These are phyloP conservation scores for Metschnikowia drakensbergensis DNA, from an alignment of 805 yeast genomes.

Conservation along the genomic window DNA sequence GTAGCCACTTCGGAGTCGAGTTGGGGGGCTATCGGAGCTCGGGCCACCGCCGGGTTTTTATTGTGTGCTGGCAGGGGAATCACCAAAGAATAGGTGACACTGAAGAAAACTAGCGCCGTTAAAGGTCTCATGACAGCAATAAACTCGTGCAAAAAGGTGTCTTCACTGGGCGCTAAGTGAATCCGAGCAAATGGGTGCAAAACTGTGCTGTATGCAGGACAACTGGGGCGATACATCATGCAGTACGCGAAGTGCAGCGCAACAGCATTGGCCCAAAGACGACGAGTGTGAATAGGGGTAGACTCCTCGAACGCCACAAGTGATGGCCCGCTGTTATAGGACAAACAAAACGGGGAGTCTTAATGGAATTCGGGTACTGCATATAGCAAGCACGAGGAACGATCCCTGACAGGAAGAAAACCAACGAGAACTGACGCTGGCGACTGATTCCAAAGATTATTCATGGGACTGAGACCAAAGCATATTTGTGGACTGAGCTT, in stretches of 20 bases:
- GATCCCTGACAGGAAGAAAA: too few relatives aligned
- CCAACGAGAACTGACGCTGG: too few relatives aligned
- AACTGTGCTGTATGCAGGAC: neutral
- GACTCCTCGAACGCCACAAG: too few relatives aligned
- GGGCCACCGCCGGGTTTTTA: too few relatives aligned
- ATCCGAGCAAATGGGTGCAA: neutral
- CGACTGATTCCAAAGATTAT: too few relatives aligned
- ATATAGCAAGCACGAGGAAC: too few relatives aligned
- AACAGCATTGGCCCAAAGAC: constrained; percentile 23
- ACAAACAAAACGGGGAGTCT: too few relatives aligned
- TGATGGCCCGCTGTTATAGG: too few relatives aligned
- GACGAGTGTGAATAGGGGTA: too few relatives aligned
- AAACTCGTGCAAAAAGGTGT: neutral
- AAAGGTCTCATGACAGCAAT: neutral
- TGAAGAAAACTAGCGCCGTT: neutral
- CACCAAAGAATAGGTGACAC: neutral
- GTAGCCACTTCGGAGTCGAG: neutral
- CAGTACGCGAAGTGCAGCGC: constrained; percentile 37
- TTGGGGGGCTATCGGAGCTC: neutral
- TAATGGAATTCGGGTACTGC: too few relatives aligned
- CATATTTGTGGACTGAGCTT: too few relatives aligned
- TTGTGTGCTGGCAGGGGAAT: neutral
- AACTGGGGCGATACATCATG: constrained; percentile 24
- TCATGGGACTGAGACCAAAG: too few relatives aligned
- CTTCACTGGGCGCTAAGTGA: neutral